Evolutionary conservation across 2,329 filamentous ascomycete genomes (phyloP).

Genomic region (Aspergillus piperis): DNA sequence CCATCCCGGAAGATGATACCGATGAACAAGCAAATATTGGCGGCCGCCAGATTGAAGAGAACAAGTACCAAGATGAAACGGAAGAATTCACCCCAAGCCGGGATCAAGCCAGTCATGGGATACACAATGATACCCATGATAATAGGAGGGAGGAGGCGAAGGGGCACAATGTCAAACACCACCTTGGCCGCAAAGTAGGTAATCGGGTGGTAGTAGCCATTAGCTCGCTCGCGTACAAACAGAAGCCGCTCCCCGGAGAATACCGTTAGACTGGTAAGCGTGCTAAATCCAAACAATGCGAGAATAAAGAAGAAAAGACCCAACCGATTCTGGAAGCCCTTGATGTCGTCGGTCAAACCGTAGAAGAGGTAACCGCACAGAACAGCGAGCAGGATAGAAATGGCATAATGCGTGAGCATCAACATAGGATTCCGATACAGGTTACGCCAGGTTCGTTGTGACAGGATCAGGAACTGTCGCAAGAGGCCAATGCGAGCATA

Average conservation of each 20-base stretch:
- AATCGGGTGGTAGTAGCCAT: slow-evolving; percentile 91
- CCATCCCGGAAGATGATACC: slow-evolving; percentile 92
- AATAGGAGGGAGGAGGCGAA: slow-evolving; percentile 91
- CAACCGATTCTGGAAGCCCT: slow-evolving; percentile 95
- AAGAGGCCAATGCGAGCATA: slow-evolving; percentile 79
- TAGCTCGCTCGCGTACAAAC: slow-evolving; percentile 90
- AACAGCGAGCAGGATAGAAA: slow-evolving; percentile 89
- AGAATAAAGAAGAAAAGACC: slow-evolving; percentile 98
- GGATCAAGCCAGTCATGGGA: slow-evolving; percentile 91
- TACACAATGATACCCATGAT: slow-evolving; percentile 96
- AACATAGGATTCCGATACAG: slow-evolving; percentile 96
- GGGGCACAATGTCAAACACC: slow-evolving; percentile 94
- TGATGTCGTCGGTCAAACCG: slow-evolving; percentile 90
- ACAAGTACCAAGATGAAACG: slow-evolving; percentile 90
- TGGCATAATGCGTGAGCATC: slow-evolving; percentile 98
- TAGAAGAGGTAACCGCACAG: slow-evolving; percentile 96
- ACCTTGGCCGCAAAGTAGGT: slow-evolving; percentile 96
- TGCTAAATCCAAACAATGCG: slow-evolving; percentile 94
- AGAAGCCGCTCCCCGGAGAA: slow-evolving; percentile 88
- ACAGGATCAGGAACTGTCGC: slow-evolving; percentile 86
- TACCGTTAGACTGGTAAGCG: slow-evolving; percentile 87
- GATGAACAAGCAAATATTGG: slow-evolving; percentile 91
- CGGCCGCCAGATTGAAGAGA: slow-evolving; percentile 92
- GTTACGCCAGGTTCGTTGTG: slow-evolving; percentile 91
- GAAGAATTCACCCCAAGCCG: slow-evolving; percentile 79